Conservation (phyloP, 2,329 filamentous ascomycete species). For the Beauveria bassiana region DNA sequence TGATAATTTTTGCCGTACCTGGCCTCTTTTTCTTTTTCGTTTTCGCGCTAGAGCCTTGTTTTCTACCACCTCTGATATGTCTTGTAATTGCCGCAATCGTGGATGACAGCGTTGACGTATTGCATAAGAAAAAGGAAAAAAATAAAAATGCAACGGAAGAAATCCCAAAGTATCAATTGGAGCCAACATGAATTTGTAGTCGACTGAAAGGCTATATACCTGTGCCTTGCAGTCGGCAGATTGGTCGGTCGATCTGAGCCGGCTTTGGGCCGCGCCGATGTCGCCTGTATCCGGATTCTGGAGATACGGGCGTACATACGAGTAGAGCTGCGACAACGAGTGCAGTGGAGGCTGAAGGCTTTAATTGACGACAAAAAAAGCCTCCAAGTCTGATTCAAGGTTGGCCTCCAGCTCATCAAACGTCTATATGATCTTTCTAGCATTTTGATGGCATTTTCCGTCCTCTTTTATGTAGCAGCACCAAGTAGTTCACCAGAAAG, state of each 20-base stretch:
- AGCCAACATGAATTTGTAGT: neutral
- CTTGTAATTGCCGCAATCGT: no score
- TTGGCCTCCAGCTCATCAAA: neutral
- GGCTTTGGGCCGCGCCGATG: neutral
- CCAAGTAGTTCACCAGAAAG: no score
- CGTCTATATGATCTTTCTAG: neutral
- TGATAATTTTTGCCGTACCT: neutral
- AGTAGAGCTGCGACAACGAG: neutral
- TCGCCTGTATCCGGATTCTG: conserved; percentile 8
- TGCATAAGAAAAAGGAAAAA: no score
- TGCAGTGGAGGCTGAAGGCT: neutral
- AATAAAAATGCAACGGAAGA: no score
- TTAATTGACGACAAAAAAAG: neutral
- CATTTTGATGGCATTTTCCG: neutral
- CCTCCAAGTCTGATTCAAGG: neutral
- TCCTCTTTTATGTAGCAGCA: neutral
- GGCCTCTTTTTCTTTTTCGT: neutral
- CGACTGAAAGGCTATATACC: neutral
- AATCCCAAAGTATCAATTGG: no score
- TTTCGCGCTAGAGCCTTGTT: neutral
- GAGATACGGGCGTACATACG: conserved; percentile 10
- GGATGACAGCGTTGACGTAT: no score
- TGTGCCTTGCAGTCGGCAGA: neutral
- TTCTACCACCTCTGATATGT: no score
- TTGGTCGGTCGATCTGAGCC: neutral